Percentiles rank a stretch among this genome's conserved stretches.
Conservation (phyloP, 1,284 basidiomycete species). For the Puccinia sorghi region DNA sequence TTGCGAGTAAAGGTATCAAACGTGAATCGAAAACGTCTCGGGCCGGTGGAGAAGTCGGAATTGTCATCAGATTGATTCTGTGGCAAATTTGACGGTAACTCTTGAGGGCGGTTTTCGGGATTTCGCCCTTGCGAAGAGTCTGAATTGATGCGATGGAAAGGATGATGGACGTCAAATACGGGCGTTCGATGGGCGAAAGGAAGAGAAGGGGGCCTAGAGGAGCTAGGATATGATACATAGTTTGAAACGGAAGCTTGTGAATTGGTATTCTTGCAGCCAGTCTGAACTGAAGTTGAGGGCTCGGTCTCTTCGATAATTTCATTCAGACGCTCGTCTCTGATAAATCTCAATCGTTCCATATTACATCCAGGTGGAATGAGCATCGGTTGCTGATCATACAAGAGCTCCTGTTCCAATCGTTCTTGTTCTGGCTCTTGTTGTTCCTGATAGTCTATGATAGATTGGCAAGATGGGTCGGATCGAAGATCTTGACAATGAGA, state of each 20-base stretch:
- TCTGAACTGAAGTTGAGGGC: conserved; percentile 29
- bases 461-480: conserved; percentile 17
- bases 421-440: conserved; percentile 17
- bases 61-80: conserved; percentile 18
- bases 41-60: conserved; percentile 1
- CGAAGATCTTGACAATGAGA: conserved; percentile 26
- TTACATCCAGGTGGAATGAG: conserved; percentile 18
- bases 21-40: conserved; percentile 74
- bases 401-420: background rate
- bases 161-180: conserved; percentile 10
- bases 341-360: conserved; percentile 27
- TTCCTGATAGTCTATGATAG: conserved; percentile 15
- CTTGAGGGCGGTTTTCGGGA: background rate
- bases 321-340: conserved; percentile 29
- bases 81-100: background rate
- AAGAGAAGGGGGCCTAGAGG: conserved; percentile 36
- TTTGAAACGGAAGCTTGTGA: conserved; percentile 10
- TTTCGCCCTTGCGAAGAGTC: background rate
- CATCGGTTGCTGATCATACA: conserved; percentile 7
- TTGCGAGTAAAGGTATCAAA: conserved; percentile 92
- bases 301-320: conserved; percentile 44
- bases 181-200: conserved; percentile 49
- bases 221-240: conserved; percentile 33
- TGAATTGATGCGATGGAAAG: conserved; percentile 17
- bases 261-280: conserved; percentile 20